Conservation (phyloP, 257 asterid genomes). For the Jacaranda copaia region DNA sequence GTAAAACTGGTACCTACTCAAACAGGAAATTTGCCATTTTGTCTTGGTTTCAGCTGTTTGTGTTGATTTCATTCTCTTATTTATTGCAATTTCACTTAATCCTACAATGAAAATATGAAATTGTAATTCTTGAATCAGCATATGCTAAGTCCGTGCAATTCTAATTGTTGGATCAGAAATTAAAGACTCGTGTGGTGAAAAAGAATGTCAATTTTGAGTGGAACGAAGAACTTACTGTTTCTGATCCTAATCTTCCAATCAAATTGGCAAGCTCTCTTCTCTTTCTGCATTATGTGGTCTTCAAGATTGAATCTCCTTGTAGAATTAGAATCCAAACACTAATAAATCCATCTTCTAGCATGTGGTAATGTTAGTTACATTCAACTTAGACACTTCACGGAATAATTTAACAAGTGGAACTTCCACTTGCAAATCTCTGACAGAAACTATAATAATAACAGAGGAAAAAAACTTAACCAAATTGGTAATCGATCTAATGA, state of each 20-base stretch:
- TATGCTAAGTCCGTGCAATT: slow-evolving; percentile 20
- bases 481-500: neutral
- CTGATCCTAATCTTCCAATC: slow-evolving; percentile 64
- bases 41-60: neutral
- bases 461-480: neutral
- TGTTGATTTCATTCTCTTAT: neutral
- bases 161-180: slow-evolving; percentile 52
- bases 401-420: too few relatives aligned
- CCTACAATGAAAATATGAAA: neutral
- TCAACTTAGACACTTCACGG: too few relatives aligned
- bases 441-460: neutral
- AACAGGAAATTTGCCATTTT: too few relatives aligned
- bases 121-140: neutral
- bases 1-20: too few relatives aligned
- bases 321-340: too few relatives aligned
- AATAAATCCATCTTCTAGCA: too few relatives aligned
- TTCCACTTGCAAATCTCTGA: too few relatives aligned
- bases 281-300: too few relatives aligned
- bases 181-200: slow-evolving; percentile 77
- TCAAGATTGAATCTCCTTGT: too few relatives aligned
- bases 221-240: slow-evolving; percentile 71
- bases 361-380: too few relatives aligned
- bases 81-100: neutral
- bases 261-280: slow-evolving; percentile 52
- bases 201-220: slow-evolving; percentile 76